Conservation (phyloP, 2,329 filamentous ascomycete genomes). For the Calonectria leucothoes region DNA sequence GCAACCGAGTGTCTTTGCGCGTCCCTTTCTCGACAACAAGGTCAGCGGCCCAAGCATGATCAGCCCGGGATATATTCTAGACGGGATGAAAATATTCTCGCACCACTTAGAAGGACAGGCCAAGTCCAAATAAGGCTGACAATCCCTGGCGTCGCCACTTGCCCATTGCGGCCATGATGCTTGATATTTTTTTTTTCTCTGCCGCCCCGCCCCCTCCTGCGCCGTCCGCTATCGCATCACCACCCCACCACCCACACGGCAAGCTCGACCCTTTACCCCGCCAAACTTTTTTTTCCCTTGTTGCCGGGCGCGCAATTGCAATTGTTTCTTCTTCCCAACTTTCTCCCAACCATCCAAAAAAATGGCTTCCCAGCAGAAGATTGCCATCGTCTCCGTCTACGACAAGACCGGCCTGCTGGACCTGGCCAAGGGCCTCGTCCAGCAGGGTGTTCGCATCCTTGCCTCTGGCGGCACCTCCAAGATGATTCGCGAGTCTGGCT, state of each 20-base stretch:
- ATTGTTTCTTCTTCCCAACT: slow-evolving; percentile 29
- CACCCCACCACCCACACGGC: slow-evolving; percentile 14
- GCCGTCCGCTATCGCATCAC: slow-evolving; percentile 16
- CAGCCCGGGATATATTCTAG: neutral
- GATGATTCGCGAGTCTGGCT: slow-evolving; percentile 96
- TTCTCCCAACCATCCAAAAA: slow-evolving; percentile 29
- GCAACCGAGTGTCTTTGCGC: neutral
- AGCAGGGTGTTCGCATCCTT: slow-evolving; percentile 91
- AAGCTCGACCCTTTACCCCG: slow-evolving; percentile 40
- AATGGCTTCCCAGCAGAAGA: slow-evolving; percentile 62
- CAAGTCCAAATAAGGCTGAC: neutral
- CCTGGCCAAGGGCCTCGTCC: slow-evolving; percentile 88
- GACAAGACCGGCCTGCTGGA: slow-evolving; percentile 98
- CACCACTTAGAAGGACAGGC: neutral
- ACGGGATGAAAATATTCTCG: neutral
- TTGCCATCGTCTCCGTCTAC: slow-evolving; percentile 96
- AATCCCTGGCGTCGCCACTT: neutral
- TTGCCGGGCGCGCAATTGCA: slow-evolving; percentile 34
- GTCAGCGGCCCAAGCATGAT: neutral
- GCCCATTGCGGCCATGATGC: neutral
- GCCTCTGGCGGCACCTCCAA: slow-evolving; percentile 95
- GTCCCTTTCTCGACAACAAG: neutral
- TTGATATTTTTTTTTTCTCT: slow-evolving; percentile 2
- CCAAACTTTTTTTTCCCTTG: slow-evolving; percentile 42
- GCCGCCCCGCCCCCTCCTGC: slow-evolving; percentile 10